Evolutionary conservation across 495 filamentous ascomycete species (phyloP).

Genomic region (Lasiosphaeria ovina): DNA sequence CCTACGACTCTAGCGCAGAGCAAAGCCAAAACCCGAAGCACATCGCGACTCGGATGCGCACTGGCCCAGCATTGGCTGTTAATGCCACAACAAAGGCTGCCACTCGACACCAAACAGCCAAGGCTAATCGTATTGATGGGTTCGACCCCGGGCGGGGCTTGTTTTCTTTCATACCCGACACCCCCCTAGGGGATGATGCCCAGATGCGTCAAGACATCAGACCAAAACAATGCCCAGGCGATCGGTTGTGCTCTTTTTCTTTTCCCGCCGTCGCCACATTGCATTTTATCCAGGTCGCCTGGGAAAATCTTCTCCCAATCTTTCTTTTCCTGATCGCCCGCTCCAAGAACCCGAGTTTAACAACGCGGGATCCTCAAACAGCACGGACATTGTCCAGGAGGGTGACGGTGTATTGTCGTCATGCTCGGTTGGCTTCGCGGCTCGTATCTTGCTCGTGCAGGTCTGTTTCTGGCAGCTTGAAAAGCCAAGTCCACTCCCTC

Average conservation of each 20-base stretch:
- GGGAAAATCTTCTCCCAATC: too few species aligned
- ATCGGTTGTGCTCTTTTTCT: too few species aligned
- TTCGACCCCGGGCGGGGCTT: not conserved
- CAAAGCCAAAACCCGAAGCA: not conserved
- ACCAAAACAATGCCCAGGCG: constrained; percentile 3
- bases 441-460: too few species aligned
- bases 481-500: too few species aligned
- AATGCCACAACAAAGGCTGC: too few species aligned
- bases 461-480: too few species aligned
- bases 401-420: constrained; percentile 4
- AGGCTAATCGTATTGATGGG: not conserved
- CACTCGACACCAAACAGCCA: not conserved
- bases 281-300: constrained; percentile 6
- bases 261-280: not conserved
- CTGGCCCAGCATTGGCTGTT: too few species aligned
- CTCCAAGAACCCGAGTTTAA: constrained; percentile 10
- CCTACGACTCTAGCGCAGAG: not conserved
- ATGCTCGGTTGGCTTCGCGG: not conserved
- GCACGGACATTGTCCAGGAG: constrained; percentile 12
- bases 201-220: constrained; percentile 11
- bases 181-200: not conserved
- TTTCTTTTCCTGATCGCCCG: constrained; percentile 1
- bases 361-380: constrained; percentile 11
- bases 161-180: too few species aligned
- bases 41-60: too few species aligned